Evolutionary conservation across 164 flowering plant genomes (phyloP).

Genomic region (Saururus chinensis): DNA sequence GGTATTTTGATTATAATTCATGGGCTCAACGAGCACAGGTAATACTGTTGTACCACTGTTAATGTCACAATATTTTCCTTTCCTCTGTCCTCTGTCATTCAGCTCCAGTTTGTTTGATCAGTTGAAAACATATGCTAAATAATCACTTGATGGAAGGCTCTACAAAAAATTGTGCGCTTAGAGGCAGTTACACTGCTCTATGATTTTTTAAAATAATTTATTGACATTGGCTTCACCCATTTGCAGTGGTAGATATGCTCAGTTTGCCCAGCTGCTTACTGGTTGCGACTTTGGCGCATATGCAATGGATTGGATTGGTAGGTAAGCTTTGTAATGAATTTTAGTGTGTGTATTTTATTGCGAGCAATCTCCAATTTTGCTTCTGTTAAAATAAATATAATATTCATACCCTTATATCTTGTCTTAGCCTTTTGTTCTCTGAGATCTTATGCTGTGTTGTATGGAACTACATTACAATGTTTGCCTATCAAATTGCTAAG

Average conservation of each 20-base stretch:
- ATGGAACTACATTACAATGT: no score
- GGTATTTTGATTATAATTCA: slow-evolving; percentile 81
- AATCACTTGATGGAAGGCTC: no score
- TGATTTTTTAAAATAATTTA: neutral
- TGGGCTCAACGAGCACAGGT: slow-evolving; percentile 99
- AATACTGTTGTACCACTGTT: slow-evolving; percentile 1
- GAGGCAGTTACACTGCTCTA: no score
- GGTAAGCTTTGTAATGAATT: neutral
- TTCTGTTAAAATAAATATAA: no score
- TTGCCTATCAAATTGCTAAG: no score
- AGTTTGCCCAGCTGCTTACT: slow-evolving; percentile 77
- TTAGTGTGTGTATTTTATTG: neutral
- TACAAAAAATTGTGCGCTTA: no score
- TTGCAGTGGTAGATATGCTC: slow-evolving; percentile 87
- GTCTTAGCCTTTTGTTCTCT: no score
- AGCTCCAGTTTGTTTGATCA: neutral
- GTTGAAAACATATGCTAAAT: no score
- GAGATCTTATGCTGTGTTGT: no score
- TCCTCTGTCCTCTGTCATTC: neutral
- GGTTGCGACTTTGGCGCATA: slow-evolving; percentile 74
- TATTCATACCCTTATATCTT: no score
- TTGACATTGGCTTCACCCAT: slow-evolving; percentile 7
- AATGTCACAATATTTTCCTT: neutral
- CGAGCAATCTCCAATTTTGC: no score
- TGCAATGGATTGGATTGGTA: slow-evolving; percentile 99